A percentile compares a stretch with the other conserved stretches of the same genome.
phyloP scores from a whole-genome alignment of 2,329 filamentous ascomycete genomes.

The Trichoderma semiorbis region DNA sequence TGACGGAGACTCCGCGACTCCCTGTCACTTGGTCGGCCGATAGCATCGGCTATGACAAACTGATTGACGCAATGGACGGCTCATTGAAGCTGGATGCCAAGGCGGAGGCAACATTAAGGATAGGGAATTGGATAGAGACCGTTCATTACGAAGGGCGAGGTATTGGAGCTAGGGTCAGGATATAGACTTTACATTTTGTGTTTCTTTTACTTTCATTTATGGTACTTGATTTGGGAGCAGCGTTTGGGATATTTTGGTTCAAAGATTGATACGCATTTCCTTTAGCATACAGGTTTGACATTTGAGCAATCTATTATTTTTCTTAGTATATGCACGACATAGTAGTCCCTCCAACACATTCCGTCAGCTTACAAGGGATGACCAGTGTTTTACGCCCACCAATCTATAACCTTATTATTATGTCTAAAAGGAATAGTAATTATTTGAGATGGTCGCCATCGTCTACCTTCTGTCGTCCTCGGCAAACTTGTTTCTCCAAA shows the following conservation, averaged over 20 bases:
- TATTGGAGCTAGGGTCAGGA: conserved; percentile 59
- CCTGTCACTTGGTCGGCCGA: conserved; percentile 78
- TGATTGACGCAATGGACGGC: conserved; percentile 77
- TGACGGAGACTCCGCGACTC: conserved; percentile 68
- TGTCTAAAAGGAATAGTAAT: neutral
- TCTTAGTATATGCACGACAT: neutral
- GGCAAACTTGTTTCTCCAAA: conserved; percentile 54
- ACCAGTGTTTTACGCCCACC: neutral
- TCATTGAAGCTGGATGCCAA: conserved; percentile 72
- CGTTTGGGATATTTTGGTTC: neutral
- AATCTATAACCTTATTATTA: neutral
- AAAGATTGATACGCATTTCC: neutral
- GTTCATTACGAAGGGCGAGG: conserved; percentile 68
- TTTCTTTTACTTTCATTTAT: neutral
- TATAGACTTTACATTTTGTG: conserved; percentile 23
- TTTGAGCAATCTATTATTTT: neutral
- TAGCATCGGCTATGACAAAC: conserved; percentile 76
- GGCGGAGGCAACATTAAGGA: conserved; percentile 69
- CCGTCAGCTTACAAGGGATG: neutral
- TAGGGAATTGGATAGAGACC: conserved; percentile 71
- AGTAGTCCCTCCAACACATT: neutral
- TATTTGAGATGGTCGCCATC: neutral
- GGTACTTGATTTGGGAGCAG: neutral
- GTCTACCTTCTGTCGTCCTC: conserved; percentile 44
- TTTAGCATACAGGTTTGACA: neutral